Conservation (phyloP, 2,329 filamentous ascomycete species). For the Periconia sp. region DNA sequence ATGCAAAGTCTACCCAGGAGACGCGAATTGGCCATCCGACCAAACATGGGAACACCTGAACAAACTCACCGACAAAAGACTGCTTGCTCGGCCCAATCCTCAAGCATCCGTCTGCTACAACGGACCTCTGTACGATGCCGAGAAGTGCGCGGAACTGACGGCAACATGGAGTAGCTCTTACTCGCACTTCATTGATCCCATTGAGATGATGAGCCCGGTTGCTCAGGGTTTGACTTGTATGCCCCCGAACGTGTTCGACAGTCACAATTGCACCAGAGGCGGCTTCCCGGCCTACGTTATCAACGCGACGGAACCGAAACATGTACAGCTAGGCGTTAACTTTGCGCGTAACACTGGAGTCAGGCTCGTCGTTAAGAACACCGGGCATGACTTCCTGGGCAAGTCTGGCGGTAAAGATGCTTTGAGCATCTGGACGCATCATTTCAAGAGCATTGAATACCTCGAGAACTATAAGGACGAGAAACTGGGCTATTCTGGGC, state of each 20-base stretch:
- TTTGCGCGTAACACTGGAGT: constrained; percentile 42
- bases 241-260: constrained; percentile 42
- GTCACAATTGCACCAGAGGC: constrained; percentile 42
- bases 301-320: constrained; percentile 43
- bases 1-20: constrained; percentile 59
- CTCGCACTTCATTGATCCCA: constrained; percentile 40
- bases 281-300: constrained; percentile 44
- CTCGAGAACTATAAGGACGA: constrained; percentile 40
- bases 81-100: constrained; percentile 34
- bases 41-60: constrained; percentile 56
- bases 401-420: constrained; percentile 43
- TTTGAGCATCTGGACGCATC: constrained; percentile 45
- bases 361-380: constrained; percentile 43
- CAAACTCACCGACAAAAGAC: constrained; percentile 32
- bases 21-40: constrained; percentile 56
- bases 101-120: constrained; percentile 42
- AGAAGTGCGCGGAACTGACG: constrained; percentile 36
- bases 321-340: constrained; percentile 44
- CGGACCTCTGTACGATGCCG: constrained; percentile 32
- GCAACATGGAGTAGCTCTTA: constrained; percentile 41
- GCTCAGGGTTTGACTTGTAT: constrained; percentile 46
- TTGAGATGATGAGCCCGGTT: constrained; percentile 46
- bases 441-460: constrained; percentile 43
- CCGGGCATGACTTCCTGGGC: constrained; percentile 44
- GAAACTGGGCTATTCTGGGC: constrained; percentile 48